Conservation (phyloP, 371 early-diverging fungal species). For the Gilbertella persicaria region DNA sequence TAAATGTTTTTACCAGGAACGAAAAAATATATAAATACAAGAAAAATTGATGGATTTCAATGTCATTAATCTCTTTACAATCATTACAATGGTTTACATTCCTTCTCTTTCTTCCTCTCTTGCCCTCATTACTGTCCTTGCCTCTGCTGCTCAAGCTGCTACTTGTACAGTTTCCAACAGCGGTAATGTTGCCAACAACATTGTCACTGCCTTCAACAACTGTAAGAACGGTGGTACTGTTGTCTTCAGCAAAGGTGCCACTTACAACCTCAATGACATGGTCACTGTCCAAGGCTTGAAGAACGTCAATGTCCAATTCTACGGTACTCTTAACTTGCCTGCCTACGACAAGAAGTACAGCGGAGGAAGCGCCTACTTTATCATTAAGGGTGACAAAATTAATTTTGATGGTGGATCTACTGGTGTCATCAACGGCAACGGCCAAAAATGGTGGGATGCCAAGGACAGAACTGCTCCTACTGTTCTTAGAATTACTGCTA, state of each 20-base stretch:
- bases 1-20: no score
- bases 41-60: no score
- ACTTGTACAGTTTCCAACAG: no score
- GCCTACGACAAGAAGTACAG: constrained; percentile 23
- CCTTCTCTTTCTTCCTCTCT: no score
- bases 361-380: constrained; percentile 27
- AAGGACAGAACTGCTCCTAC: constrained; percentile 33
- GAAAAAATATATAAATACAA: no score
- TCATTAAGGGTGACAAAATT: constrained; percentile 30
- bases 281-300: constrained; percentile 21
- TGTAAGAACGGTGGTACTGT: constrained; percentile 38
- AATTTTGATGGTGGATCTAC: constrained; percentile 22
- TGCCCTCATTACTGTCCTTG: no score
- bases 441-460: constrained; percentile 38
- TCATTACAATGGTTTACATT: not conserved
- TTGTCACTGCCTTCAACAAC: constrained; percentile 26
- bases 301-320: constrained; percentile 28
- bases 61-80: no score
- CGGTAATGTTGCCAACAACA: no score
- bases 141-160: no score
- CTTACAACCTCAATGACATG: constrained; percentile 28
- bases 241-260: constrained; percentile 25
- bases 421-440: constrained; percentile 26
- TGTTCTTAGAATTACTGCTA: no score
- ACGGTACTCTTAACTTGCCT: no score